Conservation (phyloP, 345 rosid species). For the Pistacia integerrima region DNA sequence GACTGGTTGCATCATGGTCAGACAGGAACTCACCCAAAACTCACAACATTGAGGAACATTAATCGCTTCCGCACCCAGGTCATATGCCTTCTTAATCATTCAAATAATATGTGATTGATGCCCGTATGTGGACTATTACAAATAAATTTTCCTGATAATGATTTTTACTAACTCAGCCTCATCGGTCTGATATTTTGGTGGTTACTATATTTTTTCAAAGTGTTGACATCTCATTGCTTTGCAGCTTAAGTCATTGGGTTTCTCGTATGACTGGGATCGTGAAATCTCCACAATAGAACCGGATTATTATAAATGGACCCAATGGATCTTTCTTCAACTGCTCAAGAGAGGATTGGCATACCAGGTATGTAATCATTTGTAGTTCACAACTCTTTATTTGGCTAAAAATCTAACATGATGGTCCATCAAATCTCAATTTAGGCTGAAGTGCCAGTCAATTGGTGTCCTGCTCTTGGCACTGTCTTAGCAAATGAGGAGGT, state of each 20-base stretch:
- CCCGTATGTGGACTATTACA: not conserved
- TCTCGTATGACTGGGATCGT: constrained; percentile 97
- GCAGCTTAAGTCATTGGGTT: constrained; percentile 91
- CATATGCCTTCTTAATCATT: constrained; percentile 12
- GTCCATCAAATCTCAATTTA: constrained; percentile 30
- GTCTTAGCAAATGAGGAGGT: constrained; percentile 99
- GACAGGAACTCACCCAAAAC: constrained; percentile 96
- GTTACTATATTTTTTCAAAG: not conserved
- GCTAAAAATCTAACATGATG: constrained; percentile 25
- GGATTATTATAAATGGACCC: constrained; percentile 91
- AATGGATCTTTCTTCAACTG: constrained; percentile 96
- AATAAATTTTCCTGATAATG: not conserved
- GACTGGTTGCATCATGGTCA: constrained; percentile 31
- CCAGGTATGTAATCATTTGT: constrained; percentile 57
- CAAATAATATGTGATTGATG: not conserved
- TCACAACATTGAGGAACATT: constrained; percentile 86
- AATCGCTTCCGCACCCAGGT: constrained; percentile 85
- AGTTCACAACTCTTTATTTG: constrained; percentile 15
- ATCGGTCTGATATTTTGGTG: not conserved
- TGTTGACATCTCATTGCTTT: constrained; percentile 27
- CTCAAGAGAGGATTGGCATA: constrained; percentile 95
- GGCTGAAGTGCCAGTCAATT: constrained; percentile 98
- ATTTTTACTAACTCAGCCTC: not conserved
- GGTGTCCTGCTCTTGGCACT: constrained; percentile 99
- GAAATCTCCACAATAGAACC: constrained; percentile 95